Conservation (phyloP, 140 eudicot species). For the Bidens hawaiensis region DNA sequence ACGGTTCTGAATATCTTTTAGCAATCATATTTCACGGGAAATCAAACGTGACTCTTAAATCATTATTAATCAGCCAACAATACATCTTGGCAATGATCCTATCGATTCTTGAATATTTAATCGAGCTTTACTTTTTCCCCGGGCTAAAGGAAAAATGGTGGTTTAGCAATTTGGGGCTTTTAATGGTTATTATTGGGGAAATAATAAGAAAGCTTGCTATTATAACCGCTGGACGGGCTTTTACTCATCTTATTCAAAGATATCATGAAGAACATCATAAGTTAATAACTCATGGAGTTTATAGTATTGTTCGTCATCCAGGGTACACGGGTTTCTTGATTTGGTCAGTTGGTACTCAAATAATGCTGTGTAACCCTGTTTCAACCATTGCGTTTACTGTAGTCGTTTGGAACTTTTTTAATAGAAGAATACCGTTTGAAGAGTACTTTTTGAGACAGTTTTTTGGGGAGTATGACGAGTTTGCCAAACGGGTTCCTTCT, state of each 20-base stretch:
- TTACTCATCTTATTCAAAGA: slow-evolving; percentile 79
- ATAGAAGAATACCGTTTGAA: slow-evolving; percentile 75
- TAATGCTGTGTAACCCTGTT: slow-evolving; percentile 83
- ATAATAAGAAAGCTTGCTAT: slow-evolving; percentile 69
- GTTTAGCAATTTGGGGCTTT: slow-evolving; percentile 72
- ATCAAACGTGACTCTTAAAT: slow-evolving; percentile 58
- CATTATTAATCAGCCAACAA: slow-evolving; percentile 71
- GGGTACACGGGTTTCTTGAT: slow-evolving; percentile 84
- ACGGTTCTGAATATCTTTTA: slow-evolving; percentile 64
- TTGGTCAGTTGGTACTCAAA: slow-evolving; percentile 91
- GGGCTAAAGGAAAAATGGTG: slow-evolving; percentile 64
- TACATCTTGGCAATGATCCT: slow-evolving; percentile 70
- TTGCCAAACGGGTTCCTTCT: slow-evolving; percentile 62
- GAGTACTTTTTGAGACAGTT: slow-evolving; percentile 80
- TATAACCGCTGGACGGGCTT: slow-evolving; percentile 85
- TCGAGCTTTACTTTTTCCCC: slow-evolving; percentile 69
- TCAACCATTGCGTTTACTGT: slow-evolving; percentile 51
- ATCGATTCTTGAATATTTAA: slow-evolving; percentile 65
- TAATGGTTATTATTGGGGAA: slow-evolving; percentile 84
- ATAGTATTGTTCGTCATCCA: slow-evolving; percentile 74
- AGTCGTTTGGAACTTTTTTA: slow-evolving; percentile 79
- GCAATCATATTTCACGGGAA: slow-evolving; percentile 69
- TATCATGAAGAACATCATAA: slow-evolving; percentile 69
- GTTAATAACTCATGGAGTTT: slow-evolving; percentile 74
- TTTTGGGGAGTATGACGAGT: slow-evolving; percentile 72